phyloP scores from a whole-genome alignment of 345 rosid genomes.

The Aquilaria malaccensis region DNA sequence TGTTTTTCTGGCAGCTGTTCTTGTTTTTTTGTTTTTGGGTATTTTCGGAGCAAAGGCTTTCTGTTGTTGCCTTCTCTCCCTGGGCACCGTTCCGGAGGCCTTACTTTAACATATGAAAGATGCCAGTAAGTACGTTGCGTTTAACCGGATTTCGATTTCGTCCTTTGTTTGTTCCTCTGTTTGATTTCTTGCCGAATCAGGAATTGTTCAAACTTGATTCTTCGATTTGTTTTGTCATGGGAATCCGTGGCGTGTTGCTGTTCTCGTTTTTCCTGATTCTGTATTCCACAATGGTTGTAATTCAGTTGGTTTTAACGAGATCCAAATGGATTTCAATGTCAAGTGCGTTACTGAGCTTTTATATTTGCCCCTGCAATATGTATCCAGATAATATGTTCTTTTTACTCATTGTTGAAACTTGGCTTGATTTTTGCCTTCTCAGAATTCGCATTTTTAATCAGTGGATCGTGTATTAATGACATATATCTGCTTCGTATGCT shows the following conservation, averaged over 20 bases:
- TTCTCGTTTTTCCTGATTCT: slow-evolving; percentile 7
- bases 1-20: slow-evolving; percentile 1
- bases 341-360: too few relatives aligned
- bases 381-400: too few relatives aligned
- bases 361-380: too few relatives aligned
- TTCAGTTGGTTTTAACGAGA: slow-evolving; percentile 2
- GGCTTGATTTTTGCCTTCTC: background rate
- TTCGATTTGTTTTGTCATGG: slow-evolving; percentile 6
- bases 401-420: too few relatives aligned
- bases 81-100: slow-evolving; percentile 23
- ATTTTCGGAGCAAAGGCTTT: slow-evolving; percentile 5
- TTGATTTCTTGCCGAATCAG: slow-evolving; percentile 17
- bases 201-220: slow-evolving; percentile 11
- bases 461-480: too few relatives aligned
- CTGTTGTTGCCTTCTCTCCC: slow-evolving; percentile 8
- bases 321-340: too few relatives aligned
- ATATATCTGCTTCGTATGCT: too few relatives aligned
- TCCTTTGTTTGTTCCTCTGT: background rate
- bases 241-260: slow-evolving; percentile 6
- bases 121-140: slow-evolving; percentile 99
- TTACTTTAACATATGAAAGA: slow-evolving; percentile 52
- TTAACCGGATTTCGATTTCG: slow-evolving; percentile 17
- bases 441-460: too few relatives aligned
- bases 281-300: slow-evolving; percentile 8
- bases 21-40: too few relatives aligned